These are phyloP conservation scores for Spergularia bocconei DNA, from an alignment of 148 eudicot genomes.

Conservation along the genomic window DNA sequence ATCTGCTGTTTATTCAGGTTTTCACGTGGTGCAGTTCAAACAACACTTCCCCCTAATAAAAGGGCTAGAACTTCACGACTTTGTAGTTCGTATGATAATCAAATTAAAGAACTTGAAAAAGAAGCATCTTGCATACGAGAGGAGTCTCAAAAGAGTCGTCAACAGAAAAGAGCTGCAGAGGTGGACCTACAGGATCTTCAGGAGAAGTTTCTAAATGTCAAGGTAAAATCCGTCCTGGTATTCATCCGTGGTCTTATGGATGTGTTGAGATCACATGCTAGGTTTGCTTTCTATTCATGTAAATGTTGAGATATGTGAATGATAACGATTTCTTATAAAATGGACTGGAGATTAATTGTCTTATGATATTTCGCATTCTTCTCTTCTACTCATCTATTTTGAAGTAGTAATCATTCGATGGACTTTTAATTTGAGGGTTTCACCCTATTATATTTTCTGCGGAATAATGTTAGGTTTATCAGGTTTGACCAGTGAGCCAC, in stretches of 20 bases:
- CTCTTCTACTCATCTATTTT: too few species aligned
- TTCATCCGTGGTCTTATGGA: neutral
- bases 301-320: neutral
- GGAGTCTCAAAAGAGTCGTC: conserved; percentile 40
- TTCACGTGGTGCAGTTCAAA: conserved; percentile 78
- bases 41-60: conserved; percentile 81
- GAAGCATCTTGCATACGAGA: conserved; percentile 41
- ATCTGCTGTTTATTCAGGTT: conserved; percentile 49
- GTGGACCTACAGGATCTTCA: conserved; percentile 37
- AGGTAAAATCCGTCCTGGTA: conserved; percentile 39
- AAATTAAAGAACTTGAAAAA: conserved; percentile 57
- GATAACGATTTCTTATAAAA: neutral
- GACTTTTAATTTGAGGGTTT: neutral
- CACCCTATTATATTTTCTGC: neutral
- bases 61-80: conserved; percentile 57
- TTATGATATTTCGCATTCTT: neutral
- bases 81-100: conserved; percentile 76
- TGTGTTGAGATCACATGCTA: conserved; percentile 5
- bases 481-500: neutral
- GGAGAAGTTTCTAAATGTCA: conserved; percentile 37
- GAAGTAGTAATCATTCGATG: too few species aligned
- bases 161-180: conserved; percentile 56
- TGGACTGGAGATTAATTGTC: neutral
- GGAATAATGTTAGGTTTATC: neutral
- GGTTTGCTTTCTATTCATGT: neutral